Base-by-base conservation (phyloP, 441 rosid species). In the Pelargonium fulgidum region DNA sequence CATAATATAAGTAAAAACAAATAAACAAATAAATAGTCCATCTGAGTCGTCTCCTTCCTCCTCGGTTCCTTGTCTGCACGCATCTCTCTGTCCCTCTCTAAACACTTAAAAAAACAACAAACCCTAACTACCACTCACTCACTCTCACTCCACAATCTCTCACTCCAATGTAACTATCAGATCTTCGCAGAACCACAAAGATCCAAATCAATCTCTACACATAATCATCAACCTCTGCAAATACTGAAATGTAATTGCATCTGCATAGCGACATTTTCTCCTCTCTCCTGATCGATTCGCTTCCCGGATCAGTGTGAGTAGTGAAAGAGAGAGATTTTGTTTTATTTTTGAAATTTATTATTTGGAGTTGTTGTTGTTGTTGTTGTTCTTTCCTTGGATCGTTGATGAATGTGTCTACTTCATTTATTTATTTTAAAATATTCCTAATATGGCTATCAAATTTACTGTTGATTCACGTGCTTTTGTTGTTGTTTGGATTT, bases 381-480 rank as follows among this genome's bases (percentile, higher is more conserved):
- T 67, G 68, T 68, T 67, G 68, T 76, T 71, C 75, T 24, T 76
- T 76, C 12, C 72, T 39, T 76, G 62, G 58, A 67, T 61, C 68
- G 47, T 45, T 45, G 59, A 63, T 52, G 8, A 62, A 70, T 52
- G 59, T 7, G 7, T 41, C 19, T 50, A 20, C 12, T 61, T 68
- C 61, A 11, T 26, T 36, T 5, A 47, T 11, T 42, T 11, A 2
- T 24, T 59, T 59, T 59, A 16, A 16, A 16, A 17, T 59, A 59
- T 59, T 19, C 36, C 12, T 19, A 20, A 19, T 19, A 13, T 59
- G 26, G 26, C 22, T 59, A 8, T 19, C 29, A 24, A 24, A 14
- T 59, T 59, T 8, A 0, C 10, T 59, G 64, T 45, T 56, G 65
- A 39, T 54, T 68, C 52, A 36, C n/a, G 56, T 69, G 66, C 59